Conservation (phyloP, 73 alveolate genomes). For the Paramecium octaurelia region DNA sequence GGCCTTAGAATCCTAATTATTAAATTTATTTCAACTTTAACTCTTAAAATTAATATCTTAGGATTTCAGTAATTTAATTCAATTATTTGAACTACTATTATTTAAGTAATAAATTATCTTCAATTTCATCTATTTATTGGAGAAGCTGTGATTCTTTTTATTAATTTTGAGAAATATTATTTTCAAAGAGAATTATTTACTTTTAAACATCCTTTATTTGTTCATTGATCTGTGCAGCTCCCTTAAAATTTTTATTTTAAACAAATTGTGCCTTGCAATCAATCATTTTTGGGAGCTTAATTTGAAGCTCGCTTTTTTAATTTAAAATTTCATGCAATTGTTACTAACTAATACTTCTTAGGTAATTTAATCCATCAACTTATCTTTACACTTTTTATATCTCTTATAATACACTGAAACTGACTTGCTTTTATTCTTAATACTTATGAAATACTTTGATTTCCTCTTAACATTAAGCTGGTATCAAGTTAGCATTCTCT, state of each 20-base stretch:
- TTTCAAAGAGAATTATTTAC: neutral
- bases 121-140: neutral
- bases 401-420: neutral
- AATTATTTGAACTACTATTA: neutral
- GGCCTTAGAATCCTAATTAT: neutral
- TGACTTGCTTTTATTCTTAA: neutral
- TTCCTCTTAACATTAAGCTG: neutral
- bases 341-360: neutral
- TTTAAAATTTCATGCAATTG: neutral
- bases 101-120: neutral
- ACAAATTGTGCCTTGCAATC: neutral
- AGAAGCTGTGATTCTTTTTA: neutral
- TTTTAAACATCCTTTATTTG: slow-evolving; percentile 5
- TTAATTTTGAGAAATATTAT: neutral
- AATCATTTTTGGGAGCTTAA: neutral
- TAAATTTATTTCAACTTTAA: neutral
- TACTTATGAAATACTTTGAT: neutral
- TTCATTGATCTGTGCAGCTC: neutral
- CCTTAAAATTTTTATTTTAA: slow-evolving; percentile 24
- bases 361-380: slow-evolving; percentile 2
- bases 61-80: neutral
- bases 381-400: neutral
- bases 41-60: neutral
- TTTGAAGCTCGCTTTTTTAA: neutral
- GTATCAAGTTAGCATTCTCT: neutral